These are phyloP conservation scores for Aspergillus ustus DNA, from an alignment of 2,329 filamentous ascomycete species.

Conservation along the genomic window DNA sequence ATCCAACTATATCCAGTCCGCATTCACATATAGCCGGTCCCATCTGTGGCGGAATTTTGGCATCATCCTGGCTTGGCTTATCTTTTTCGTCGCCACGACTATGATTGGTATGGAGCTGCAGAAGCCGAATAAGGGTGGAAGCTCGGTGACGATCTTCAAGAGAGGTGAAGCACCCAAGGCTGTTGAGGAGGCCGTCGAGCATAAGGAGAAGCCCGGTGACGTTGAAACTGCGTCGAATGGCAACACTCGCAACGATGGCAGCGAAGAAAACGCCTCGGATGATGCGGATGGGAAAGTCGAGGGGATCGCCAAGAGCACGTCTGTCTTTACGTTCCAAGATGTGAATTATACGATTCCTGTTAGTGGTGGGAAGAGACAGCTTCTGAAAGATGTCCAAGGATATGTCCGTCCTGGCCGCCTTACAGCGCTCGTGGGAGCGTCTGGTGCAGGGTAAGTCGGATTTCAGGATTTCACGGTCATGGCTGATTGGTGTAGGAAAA, in stretches of 20 bases:
- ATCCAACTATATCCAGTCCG: slow-evolving; percentile 58
- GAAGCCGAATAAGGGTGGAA: slow-evolving; percentile 79
- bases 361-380: slow-evolving; percentile 47
- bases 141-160: slow-evolving; percentile 75
- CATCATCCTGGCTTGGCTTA: slow-evolving; percentile 76
- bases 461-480: neutral
- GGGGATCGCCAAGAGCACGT: slow-evolving; percentile 66
- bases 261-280: slow-evolving; percentile 19
- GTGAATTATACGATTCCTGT: slow-evolving; percentile 71
- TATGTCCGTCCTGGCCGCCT: slow-evolving; percentile 78
- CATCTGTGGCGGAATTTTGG: slow-evolving; percentile 77
- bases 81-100: slow-evolving; percentile 76
- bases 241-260: slow-evolving; percentile 14
- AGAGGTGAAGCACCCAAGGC: slow-evolving; percentile 65
- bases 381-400: slow-evolving; percentile 67
- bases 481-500: slow-evolving; percentile 45
- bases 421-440: slow-evolving; percentile 80
- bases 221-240: slow-evolving; percentile 55
- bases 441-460: slow-evolving; percentile 56
- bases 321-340: slow-evolving; percentile 83
- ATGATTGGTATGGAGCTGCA: slow-evolving; percentile 78
- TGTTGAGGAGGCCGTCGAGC: slow-evolving; percentile 62
- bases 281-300: slow-evolving; percentile 41
- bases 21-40: slow-evolving; percentile 59
- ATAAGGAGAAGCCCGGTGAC: slow-evolving; percentile 46